Evolutionary conservation across 176 grass and related monocot genomes (phyloP).

Genomic region (Pontederia paniculata): DNA sequence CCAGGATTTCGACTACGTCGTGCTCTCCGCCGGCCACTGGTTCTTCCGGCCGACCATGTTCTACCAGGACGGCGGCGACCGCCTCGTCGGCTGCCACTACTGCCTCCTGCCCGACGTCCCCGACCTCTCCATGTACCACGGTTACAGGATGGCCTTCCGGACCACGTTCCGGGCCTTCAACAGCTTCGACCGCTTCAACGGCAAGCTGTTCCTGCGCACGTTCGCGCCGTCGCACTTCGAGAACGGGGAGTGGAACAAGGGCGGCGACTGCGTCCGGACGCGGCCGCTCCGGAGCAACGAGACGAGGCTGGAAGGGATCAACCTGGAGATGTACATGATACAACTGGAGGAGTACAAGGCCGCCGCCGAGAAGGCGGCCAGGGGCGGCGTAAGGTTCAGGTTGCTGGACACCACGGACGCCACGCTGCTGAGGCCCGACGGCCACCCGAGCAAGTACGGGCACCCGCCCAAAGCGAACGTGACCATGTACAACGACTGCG

Average conservation of each 20-base stretch:
- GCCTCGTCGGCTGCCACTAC: conserved; percentile 10
- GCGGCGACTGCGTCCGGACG: background rate
- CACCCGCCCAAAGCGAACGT: conserved; percentile 17
- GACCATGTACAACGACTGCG: conserved; percentile 43
- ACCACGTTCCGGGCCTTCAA: conserved; percentile 3
- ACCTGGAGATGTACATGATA: conserved; percentile 9
- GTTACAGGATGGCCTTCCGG: conserved; percentile 11
- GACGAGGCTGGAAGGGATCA: background rate
- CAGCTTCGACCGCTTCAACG: background rate
- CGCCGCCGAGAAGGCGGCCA: background rate
- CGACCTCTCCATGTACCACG: conserved; percentile 7
- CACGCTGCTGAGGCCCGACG: conserved; percentile 7
- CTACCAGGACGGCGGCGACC: background rate
- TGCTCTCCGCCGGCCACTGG: conserved; percentile 18
- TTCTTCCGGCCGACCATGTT: conserved; percentile 16
- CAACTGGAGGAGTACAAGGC: conserved; percentile 3
- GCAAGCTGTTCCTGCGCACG: conserved; percentile 7
- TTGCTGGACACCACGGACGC: conserved; percentile 9
- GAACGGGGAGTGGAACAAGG: conserved; percentile 3
- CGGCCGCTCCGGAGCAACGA: background rate
- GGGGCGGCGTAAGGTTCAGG: background rate
- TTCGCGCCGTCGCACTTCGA: conserved; percentile 14
- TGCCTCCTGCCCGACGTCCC: background rate
- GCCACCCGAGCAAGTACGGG: conserved; percentile 9
- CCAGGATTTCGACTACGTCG: conserved; percentile 5